Percentiles rank a stretch among this genome's conserved stretches.
These are phyloP conservation scores for Tillandsia fasciculata DNA, from an alignment of 176 grass and related monocot species.

Conservation along the genomic window DNA sequence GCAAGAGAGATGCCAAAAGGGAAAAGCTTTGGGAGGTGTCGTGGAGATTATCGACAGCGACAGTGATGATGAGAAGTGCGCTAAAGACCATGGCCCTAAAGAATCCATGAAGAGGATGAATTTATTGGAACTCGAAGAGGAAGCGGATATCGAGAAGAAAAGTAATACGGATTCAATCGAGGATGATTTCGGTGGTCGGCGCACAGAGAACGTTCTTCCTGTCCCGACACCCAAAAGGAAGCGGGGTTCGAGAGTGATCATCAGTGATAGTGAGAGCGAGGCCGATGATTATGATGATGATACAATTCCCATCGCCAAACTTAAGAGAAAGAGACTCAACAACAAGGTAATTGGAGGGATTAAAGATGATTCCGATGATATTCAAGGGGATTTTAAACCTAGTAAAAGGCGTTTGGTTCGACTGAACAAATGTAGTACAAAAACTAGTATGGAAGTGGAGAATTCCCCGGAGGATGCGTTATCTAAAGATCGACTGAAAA, in stretches of 20 bases:
- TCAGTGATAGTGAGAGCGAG: constrained; percentile 42
- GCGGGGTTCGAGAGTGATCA: not conserved
- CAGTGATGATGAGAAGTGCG: not conserved
- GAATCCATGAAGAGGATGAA: constrained; percentile 22
- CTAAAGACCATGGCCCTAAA: not conserved
- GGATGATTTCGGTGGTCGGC: not conserved
- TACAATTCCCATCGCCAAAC: constrained; percentile 25
- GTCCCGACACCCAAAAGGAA: constrained; percentile 24
- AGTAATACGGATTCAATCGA: not conserved
- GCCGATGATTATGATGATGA: constrained; percentile 18
- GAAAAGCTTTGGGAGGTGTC: not conserved
- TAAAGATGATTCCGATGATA: constrained; percentile 3
- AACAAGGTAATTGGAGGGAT: not conserved
- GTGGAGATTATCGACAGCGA: constrained; percentile 25
- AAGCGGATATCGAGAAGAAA: constrained; percentile 13
- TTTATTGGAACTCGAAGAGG: not conserved
- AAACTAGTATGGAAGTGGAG: not conserved
- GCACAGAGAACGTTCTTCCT: not conserved
- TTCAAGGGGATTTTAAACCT: constrained; percentile 4
- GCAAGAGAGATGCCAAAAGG: not conserved
- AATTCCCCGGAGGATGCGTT: constrained; percentile 9
- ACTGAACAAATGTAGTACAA: constrained; percentile 14
- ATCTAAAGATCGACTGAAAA: not conserved
- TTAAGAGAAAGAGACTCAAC: constrained; percentile 19
- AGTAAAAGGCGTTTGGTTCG: constrained; percentile 28